Evolutionary conservation across 2,329 filamentous ascomycete genomes (phyloP), one percentile per base, ranked within the genome.

Genomic region (Clonostachys chloroleuca): DNA sequence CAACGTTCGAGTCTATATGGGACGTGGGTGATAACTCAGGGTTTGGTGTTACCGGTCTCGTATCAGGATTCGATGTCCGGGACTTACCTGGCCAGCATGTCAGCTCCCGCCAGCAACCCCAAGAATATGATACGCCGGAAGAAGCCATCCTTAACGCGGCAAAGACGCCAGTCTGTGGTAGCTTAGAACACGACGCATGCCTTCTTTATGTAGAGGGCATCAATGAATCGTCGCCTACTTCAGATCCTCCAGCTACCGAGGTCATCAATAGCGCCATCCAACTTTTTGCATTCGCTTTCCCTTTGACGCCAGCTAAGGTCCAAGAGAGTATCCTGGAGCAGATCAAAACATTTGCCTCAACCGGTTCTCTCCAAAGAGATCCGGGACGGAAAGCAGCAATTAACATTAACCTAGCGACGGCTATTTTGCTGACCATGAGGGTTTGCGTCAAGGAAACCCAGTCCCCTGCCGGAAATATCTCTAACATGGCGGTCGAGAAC

Each of bases 281-380:
- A 52, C 74, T 97, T 0, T 99, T 99, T 62, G 90, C 92, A 3
- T 89, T 95, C 46, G 88, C 90, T 37, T 84, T 99, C 48, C 92
- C 94, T 4, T 73, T 96, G 10, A 95, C 95, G 42, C 87, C 89
- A 0, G 78, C 89, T 5, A 96, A 92, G 59, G 89, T 99, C 4
- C 94, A 99, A 59, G 94, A 99, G 64, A 96, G 92, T 60, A 89
- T 95, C 43, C 72, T 99, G 10, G 94, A 99, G 64, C 94, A 99
- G 61, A 85, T 97, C 43, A 86, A 89, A 14, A 94, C 89, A 0
- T 95, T 95, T 59, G 74, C 94, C n/a, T 87, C 89, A 1, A 87
- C 91, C 2, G 82, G 83, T 1, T 83, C 81, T 44, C 72, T 96
- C 18, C 88, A 92, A 55, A 81, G 94, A 52, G 94, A 97, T 56